phyloP scores from a whole-genome alignment of 2,329 filamentous ascomycete genomes.

The Aspergillus chevalieri region DNA sequence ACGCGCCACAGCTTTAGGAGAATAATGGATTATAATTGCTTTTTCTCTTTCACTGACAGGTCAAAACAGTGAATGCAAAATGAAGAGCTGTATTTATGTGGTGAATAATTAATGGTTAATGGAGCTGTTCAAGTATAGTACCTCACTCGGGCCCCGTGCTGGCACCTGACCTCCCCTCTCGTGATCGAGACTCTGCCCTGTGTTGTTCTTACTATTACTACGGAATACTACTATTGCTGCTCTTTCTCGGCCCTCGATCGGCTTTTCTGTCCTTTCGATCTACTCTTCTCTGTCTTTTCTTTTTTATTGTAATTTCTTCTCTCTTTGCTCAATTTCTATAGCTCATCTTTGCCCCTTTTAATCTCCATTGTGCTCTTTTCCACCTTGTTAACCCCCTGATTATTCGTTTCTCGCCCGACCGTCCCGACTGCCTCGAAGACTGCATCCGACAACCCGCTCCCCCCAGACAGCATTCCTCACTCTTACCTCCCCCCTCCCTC shows the following conservation, averaged over 20 bases:
- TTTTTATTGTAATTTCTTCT: not conserved
- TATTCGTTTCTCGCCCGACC: not conserved
- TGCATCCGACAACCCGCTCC: not conserved
- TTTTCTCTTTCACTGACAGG: not conserved
- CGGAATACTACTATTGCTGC: not conserved
- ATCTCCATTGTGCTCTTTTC: not conserved
- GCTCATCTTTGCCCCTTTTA: not conserved
- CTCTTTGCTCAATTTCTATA: not conserved
- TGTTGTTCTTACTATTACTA: not conserved
- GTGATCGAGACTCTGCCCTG: not conserved
- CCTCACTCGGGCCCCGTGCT: not conserved
- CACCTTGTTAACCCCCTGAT: not conserved
- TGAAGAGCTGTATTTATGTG: no score
- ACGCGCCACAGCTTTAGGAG: not conserved
- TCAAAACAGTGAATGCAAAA: no score
- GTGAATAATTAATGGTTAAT: no score
- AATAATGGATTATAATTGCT: not conserved
- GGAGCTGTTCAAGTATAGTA: no score
- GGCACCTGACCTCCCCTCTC: slow-evolving; percentile 1
- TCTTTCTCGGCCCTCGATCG: not conserved
- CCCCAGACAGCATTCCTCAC: slow-evolving; percentile 8
- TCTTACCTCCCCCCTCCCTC: slow-evolving; percentile 1
- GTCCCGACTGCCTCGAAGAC: slow-evolving; percentile 1
- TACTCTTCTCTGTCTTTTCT: not conserved
- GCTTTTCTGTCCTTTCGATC: not conserved